Base-by-base conservation (phyloP, 163 green algal genomes). In the Scenedesmus sp. region DNA sequence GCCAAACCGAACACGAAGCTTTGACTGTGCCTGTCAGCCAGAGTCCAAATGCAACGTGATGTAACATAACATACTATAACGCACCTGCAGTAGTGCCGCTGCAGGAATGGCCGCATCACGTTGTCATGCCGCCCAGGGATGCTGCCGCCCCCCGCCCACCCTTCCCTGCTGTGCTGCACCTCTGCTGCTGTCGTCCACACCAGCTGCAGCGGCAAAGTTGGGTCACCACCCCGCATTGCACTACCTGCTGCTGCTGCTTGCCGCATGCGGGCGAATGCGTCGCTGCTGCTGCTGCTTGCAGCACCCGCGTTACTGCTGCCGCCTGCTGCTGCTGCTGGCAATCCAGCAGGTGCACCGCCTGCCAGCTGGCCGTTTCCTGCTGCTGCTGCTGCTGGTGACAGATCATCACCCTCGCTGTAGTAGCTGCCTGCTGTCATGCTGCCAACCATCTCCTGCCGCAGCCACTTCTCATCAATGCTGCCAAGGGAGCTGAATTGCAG, bases 401-500 rank as follows among this genome's bases (percentile, higher is more conserved):
- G 2, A 23, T 60, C 73, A 56, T 79, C 73, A 55, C 70, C 23
- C 86, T 13, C 55, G 12, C 10, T 54, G 60, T 57, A 74, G 64
- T 88, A 93, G 7, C 60, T 77, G 6, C 94, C 94, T n/a, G 94
- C 95, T 20, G 92, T 91, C 59, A 98, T 76, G 89, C 93, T 96
- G 8, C 62, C 77, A 0, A 84, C 79, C 26, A 99, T 95, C 91
- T 98, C 95, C 6, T 92, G 82, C 66, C 74, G 20, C 52, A 99
- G 81, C 96, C 96, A 98, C 6, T 91, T 94, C 23, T 96, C 91
- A 34, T 95, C 92, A 26, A 98, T 77, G 60, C 87, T 95, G 4
- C 97, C 97, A 89, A 98, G 88, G 52, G 93, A 97, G 62, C 92
- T 96, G 94, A 94, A 99, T 93, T 99, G 97, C 6, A 94, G 94